Evolutionary conservation across 331 rosid genomes (phyloP), one percentile per base, ranked within the genome.

Genomic region (Cydonia oblonga): DNA sequence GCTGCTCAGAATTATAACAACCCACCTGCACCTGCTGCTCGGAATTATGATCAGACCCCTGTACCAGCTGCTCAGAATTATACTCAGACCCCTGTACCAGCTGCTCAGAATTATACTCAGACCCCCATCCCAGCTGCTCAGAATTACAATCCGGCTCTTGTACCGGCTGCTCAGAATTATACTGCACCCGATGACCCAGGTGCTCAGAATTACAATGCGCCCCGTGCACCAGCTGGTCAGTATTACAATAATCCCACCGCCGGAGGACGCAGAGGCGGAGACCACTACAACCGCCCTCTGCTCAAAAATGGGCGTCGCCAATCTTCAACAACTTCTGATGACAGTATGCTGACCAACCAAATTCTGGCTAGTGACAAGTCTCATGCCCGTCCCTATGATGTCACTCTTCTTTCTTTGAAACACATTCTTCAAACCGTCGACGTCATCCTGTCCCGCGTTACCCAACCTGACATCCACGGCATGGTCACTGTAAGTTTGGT

Each of bases 371-470:
- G 51, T 24, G 78, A 78, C 24, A 66, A 12, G 26, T 68, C 70
- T 33, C 74, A 25, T 51, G 70, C 60, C 23, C 74, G 70, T 32
- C 72, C 76, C 56, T 32, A 72, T 23, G 54, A 18, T 18, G 49
- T 62, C 61, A n/a, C 35, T 65, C 58, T 76, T 14, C 13, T 72
- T 72, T 7, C 76, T 22, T 26, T 72, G 42, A 59, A 72, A 13
- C 22, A 71, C 13, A 71, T 78, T 59, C 78, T 78, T 49, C 51
- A 72, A 42, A 53, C 71, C 19, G 66, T 78, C 16, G 82, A 72
- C 0, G 74, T 67, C 38, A 78, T 78, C 18, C 66, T 78, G 15
- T 20, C 71, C 61, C 82, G 65, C 29, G 68, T 59, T 58, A 72
- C 44, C 44, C 29, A 26, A 40, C 68, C 68, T 26, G 68, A 60